These are phyloP conservation scores for Aspergillus unguis DNA, from an alignment of 2,329 filamentous ascomycete species.

Conservation along the genomic window DNA sequence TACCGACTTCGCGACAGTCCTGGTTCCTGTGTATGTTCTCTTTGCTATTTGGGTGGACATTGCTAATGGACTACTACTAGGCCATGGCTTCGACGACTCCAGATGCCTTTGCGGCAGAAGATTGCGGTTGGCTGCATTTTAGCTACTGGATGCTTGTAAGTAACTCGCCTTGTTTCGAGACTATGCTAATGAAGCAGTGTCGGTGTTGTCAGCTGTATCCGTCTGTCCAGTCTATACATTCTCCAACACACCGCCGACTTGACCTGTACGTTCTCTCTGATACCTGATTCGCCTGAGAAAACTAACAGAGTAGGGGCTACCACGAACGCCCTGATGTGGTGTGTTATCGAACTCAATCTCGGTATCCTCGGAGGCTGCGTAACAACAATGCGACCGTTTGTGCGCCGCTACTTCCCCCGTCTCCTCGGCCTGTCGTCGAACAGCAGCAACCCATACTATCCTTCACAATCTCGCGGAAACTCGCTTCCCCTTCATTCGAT, in stretches of 20 bases:
- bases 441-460: slow-evolving; percentile 7
- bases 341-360: slow-evolving; percentile 29
- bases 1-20: slow-evolving; percentile 29
- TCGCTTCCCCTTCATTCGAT: slow-evolving; percentile 23
- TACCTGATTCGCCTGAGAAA: neutral
- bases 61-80: slow-evolving; percentile 10
- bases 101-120: slow-evolving; percentile 31
- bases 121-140: slow-evolving; percentile 27
- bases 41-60: neutral
- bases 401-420: slow-evolving; percentile 26
- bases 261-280: slow-evolving; percentile 19
- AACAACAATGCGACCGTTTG: slow-evolving; percentile 28
- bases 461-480: slow-evolving; percentile 19
- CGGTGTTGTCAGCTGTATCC: slow-evolving; percentile 30
- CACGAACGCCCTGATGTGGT: slow-evolving; percentile 26
- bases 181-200: slow-evolving; percentile 18
- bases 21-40: slow-evolving; percentile 26
- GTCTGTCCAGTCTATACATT: slow-evolving; percentile 22
- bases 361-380: slow-evolving; percentile 29
- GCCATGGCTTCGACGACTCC: slow-evolving; percentile 28
- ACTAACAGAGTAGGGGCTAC: slow-evolving; percentile 18
- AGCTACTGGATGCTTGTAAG: slow-evolving; percentile 29
- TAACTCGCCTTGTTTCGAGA: neutral
- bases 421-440: slow-evolving; percentile 25
- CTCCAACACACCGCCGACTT: slow-evolving; percentile 24